Conservation (phyloP, 768 basidiomycete genomes). For the Daedaleopsis sinensis region DNA sequence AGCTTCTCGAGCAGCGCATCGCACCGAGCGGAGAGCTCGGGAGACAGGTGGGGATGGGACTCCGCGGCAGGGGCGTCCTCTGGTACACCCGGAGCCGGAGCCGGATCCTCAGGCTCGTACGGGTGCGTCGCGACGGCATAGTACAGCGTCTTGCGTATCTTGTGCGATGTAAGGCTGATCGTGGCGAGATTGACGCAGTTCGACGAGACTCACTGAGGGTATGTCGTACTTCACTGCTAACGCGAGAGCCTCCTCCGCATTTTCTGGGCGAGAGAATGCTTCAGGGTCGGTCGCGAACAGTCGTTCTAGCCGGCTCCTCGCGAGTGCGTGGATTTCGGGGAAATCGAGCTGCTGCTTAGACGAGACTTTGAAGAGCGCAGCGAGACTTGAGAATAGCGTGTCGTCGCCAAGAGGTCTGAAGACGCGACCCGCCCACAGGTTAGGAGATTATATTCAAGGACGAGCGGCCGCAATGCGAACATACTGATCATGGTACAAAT, state of each 20-base stretch:
- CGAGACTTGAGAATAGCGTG: conserved; percentile 49
- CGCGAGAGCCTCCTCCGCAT: conserved; percentile 55
- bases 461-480: conserved; percentile 18
- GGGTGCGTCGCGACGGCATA: conserved; percentile 65
- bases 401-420: conserved; percentile 50
- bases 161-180: neutral
- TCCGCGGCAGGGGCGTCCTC: conserved; percentile 12
- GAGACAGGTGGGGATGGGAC: conserved; percentile 16
- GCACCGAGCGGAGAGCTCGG: conserved; percentile 32
- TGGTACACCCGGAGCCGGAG: conserved; percentile 30
- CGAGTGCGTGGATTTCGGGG: conserved; percentile 51
- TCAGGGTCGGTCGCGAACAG: conserved; percentile 54
- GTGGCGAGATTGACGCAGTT: too few species aligned
- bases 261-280: conserved; percentile 41
- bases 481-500: conserved; percentile 72
- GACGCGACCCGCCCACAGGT: neutral
- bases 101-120: conserved; percentile 38
- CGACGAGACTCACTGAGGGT: conserved; percentile 45
- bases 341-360: conserved; percentile 59
- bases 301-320: conserved; percentile 43
- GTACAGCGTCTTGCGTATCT: conserved; percentile 66
- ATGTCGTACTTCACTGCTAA: conserved; percentile 53
- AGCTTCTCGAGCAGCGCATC: conserved; percentile 38
- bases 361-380: conserved; percentile 59
- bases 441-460: too few species aligned